phyloP scores from a whole-genome alignment of 2,329 filamentous ascomycete genomes.

The Diplodia intermedia region DNA sequence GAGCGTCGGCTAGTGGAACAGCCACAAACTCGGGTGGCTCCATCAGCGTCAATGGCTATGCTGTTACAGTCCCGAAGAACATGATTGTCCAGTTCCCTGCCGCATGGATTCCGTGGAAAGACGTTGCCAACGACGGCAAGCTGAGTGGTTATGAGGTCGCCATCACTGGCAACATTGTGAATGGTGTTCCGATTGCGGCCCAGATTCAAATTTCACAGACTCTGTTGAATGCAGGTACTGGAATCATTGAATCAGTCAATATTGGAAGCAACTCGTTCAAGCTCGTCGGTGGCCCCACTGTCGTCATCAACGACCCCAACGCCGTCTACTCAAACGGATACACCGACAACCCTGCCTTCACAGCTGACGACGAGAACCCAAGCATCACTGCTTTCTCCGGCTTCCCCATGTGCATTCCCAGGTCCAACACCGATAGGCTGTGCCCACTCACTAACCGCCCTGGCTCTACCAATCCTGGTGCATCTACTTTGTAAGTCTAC shows the following conservation, averaged over 20 bases:
- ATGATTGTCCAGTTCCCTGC: constrained; percentile 58
- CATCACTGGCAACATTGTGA: constrained; percentile 51
- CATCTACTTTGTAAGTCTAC: constrained; percentile 33
- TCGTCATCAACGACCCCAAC: constrained; percentile 56
- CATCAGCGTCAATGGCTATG: constrained; percentile 55
- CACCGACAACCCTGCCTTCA: constrained; percentile 51
- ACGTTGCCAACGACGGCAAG: constrained; percentile 39
- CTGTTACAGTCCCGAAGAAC: constrained; percentile 58
- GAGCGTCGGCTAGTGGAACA: constrained; percentile 33
- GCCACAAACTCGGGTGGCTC: constrained; percentile 55
- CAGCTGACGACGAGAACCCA: constrained; percentile 58
- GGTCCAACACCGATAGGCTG: constrained; percentile 46
- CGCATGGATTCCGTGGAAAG: constrained; percentile 53
- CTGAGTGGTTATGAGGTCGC: constrained; percentile 34
- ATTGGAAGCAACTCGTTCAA: constrained; percentile 42
- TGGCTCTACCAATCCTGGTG: constrained; percentile 38
- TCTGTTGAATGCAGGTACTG: constrained; percentile 46
- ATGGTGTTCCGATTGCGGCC: constrained; percentile 48
- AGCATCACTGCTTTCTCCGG: constrained; percentile 58
- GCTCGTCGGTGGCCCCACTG: constrained; percentile 47
- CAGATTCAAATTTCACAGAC: constrained; percentile 50
- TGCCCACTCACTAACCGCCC: constrained; percentile 50
- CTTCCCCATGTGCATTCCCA: constrained; percentile 61
- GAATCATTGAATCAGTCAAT: constrained; percentile 47
- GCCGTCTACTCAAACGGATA: constrained; percentile 53